Evolutionary conservation across 2,329 filamentous ascomycete genomes (phyloP).

Genomic region (Neospermospora avenae): DNA sequence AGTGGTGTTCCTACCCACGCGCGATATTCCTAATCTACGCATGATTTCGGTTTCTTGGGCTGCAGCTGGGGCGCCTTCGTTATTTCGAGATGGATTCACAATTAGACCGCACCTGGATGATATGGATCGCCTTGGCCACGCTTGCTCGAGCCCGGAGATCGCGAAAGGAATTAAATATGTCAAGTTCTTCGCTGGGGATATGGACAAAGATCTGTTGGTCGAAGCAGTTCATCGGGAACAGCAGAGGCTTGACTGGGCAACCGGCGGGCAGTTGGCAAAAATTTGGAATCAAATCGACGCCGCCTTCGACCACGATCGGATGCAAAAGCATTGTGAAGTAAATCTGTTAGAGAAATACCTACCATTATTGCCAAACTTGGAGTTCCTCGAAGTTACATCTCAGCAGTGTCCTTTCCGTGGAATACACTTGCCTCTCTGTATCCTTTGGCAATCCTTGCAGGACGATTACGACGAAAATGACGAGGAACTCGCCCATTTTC

Average conservation of each 20-base stretch:
- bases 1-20: not conserved
- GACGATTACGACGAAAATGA: not conserved
- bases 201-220: not conserved
- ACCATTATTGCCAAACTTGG: not conserved
- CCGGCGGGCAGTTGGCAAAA: not conserved
- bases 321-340: not conserved
- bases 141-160: slow-evolving; percentile 2
- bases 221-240: not conserved
- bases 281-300: slow-evolving; percentile 2
- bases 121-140: slow-evolving; percentile 2
- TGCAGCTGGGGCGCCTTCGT: not conserved
- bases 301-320: not conserved
- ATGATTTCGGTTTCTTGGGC: slow-evolving; percentile 14
- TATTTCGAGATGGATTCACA: slow-evolving; percentile 9
- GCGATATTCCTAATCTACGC: slow-evolving; percentile 8
- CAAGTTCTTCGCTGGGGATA: slow-evolving; percentile 7
- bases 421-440: not conserved
- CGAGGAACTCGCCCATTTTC: not conserved
- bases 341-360: not conserved
- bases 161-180: slow-evolving; percentile 1
- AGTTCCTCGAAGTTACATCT: not conserved
- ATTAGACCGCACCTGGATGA: slow-evolving; percentile 6
- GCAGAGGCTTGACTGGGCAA: not conserved
- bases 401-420: not conserved
- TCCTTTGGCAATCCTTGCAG: not conserved